Evolutionary conservation across 2,329 filamentous ascomycete species (phyloP), one percentile per base, ranked within the genome.

Genomic region (Arthrobotrys sphaeroides): DNA sequence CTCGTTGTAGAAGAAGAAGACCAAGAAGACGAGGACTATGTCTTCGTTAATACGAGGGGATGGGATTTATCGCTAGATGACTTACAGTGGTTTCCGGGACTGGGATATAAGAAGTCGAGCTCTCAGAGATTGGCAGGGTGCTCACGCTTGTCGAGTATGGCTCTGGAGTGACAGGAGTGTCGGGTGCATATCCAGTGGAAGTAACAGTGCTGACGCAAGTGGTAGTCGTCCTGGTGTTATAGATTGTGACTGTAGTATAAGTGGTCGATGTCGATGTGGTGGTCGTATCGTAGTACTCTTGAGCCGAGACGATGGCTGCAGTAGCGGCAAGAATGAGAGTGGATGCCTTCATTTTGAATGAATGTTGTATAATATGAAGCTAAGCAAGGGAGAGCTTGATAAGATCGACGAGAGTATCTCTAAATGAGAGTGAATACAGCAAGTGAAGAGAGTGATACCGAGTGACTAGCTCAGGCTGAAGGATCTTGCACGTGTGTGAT

Each of bases 331-430:
- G 7, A 57, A 64, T 62, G 70, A 74, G 53, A 74, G 70, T 67
- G 18, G 70, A 62, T 40, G 70, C 43, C 70, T 74, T 74, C 70
- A 74, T 74, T 68, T 67, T 74, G 70, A 74, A 74, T 74, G 70
- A 74, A 53, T 64, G 70, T 59, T 73, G 18, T 31, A n/a, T n/a
- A n/a, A n/a, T n/a, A 43, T 24, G 9, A 36, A 61, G 36, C 13
- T 33, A 53, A 38, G 22, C 20, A 36, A 55, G 16, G 38, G 20
- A 28, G 18, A 67, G 64, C 51, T 59, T 57, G 65, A 68, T 49
- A 72, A 36, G 26, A 40, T 65, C 22, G 60, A 45, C 28, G 49
- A 33, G 45, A 65, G 22, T 47, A 49, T 53, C 18, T 67, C 62
- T 12, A 57, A 67, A 74, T 62, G 70, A 74, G 62, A 74, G 70